Conservation (phyloP, 129 eudicot genomes). For the Flaveria sonorensis region DNA sequence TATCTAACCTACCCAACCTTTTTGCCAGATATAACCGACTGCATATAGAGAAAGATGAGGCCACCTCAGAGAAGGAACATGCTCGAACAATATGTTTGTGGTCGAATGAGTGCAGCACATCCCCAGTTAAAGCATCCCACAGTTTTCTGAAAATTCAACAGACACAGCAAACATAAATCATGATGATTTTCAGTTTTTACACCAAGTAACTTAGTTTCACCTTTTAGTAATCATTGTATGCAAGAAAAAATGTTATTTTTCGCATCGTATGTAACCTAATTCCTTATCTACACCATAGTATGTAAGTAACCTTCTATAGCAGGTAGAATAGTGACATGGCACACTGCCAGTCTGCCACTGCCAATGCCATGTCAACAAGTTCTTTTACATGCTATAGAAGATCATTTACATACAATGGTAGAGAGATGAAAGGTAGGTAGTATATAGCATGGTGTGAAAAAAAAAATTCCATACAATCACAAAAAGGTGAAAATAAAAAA, state of each 20-base stretch:
- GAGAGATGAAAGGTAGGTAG: no score
- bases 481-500: no score
- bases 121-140: conserved; percentile 85
- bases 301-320: not conserved
- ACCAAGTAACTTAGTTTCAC: not conserved
- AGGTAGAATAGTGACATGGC: not conserved
- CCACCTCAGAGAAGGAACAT: conserved; percentile 78
- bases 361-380: not conserved
- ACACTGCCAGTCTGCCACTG: not conserved
- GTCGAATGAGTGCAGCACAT: conserved; percentile 69
- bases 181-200: not conserved
- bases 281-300: not conserved
- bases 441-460: no score
- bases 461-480: no score
- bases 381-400: not conserved
- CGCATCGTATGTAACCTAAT: not conserved
- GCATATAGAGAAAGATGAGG: conserved; percentile 3
- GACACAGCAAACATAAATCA: not conserved
- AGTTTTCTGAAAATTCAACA: conserved; percentile 46
- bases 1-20: not conserved
- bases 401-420: not conserved
- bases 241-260: not conserved
- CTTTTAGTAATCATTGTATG: not conserved
- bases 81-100: conserved; percentile 87
- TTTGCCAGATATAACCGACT: not conserved